Base-by-base conservation (phyloP, 345 rosid genomes). In the Microthlaspi erraticum region DNA sequence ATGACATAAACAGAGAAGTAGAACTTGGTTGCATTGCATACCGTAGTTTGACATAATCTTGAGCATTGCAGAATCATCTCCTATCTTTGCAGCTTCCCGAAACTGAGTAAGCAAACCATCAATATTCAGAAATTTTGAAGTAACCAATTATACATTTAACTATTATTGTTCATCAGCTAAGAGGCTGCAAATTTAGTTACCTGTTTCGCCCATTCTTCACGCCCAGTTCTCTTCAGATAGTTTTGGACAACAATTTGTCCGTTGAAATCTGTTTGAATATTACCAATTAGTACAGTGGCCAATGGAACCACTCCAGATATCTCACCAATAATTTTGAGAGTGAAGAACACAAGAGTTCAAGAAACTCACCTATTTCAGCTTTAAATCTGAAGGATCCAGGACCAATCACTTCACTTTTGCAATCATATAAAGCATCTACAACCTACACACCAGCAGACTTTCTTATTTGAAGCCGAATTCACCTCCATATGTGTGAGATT, bases 391-490 rank as follows among this genome's bases (percentile, higher is more conserved):
- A 93, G 83, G 87, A 93, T 48, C 98, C 98, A 70, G 98, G 98
- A 60, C 97, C 98, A 80, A 93, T 93, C 75, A 93, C 98, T 85
- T 93, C 97, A 32, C 98, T 93, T 83, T 93, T 93, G 85, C 98
- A 93, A 81, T 93, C 98, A 70, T 93, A 93, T 64, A 93, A 43
- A 66, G 98, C 63, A 85, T 93, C 98, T 60, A 93, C 97, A 73
- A 83, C 98, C 98, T 93, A 72, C 70, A 81, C 63, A 54, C 23
- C 54, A 77, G 29, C 29, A 54, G 63, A 59, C 20, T 16, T 48
- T 60, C 48, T 23, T 13, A 19, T 5, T 7, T 7, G 1, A 32
- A 16, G 33, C 4, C 3, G 26, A 68, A 10, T 2, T 10, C 55
- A 3, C 10, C 17, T 23, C 51, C 41, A 49, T 34, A 52, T 1